Percentiles rank a stretch among this genome's conserved stretches.
phyloP scores from a whole-genome alignment of 805 yeast species.

The Clavispora santaluciae region DNA sequence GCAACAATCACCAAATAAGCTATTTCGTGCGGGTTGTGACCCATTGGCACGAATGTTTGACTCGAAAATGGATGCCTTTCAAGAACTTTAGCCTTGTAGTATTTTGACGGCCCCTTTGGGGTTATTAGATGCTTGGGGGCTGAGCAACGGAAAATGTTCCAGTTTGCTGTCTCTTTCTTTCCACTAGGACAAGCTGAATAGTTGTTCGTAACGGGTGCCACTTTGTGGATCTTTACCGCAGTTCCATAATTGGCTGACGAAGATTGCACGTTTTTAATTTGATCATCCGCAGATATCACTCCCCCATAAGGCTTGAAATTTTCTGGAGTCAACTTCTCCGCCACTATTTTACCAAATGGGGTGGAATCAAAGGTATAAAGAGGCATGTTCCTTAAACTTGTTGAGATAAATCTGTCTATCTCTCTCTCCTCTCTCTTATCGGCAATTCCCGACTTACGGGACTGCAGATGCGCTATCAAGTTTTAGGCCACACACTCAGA shows the following conservation, averaged over 20 bases:
- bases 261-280: conserved; percentile 41
- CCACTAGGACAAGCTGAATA: conserved; percentile 46
- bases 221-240: conserved; percentile 70
- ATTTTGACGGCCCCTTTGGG: conserved; percentile 4
- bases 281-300: conserved; percentile 74
- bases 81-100: conserved; percentile 59
- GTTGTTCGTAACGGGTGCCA: conserved; percentile 60
- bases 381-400: conserved; percentile 29
- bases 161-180: conserved; percentile 52
- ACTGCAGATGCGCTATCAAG: not conserved
- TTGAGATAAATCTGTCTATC: too few relatives aligned
- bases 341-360: conserved; percentile 26
- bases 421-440: conserved; percentile 2
- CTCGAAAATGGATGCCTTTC: conserved; percentile 89
- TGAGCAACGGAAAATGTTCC: conserved; percentile 80
- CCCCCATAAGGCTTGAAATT: conserved; percentile 68
- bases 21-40: conserved; percentile 41
- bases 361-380: conserved; percentile 34
- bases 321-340: conserved; percentile 61
- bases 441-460: not conserved
- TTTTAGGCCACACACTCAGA: too few relatives aligned
- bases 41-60: conserved; percentile 92
- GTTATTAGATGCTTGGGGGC: conserved; percentile 62
- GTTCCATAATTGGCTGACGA: conserved; percentile 89
- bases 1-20: conserved; percentile 85